These are phyloP conservation scores for Pouteria campechiana DNA, from an alignment of 179 eudicot species.

Conservation along the genomic window DNA sequence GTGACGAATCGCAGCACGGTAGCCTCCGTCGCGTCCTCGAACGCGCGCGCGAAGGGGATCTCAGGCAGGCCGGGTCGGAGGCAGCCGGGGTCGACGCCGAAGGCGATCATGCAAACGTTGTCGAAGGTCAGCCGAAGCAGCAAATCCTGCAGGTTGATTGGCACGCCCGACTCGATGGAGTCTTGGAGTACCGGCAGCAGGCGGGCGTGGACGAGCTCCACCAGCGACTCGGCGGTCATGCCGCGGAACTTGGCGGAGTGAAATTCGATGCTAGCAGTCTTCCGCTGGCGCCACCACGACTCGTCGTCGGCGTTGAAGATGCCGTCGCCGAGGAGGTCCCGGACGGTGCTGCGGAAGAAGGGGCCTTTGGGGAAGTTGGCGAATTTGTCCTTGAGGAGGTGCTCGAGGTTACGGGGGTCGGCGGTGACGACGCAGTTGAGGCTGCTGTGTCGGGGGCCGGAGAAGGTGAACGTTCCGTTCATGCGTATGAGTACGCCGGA, in stretches of 20 bases:
- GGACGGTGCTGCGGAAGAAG: conserved; percentile 45
- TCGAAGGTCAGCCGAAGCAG: conserved; percentile 78
- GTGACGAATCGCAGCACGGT: conserved; percentile 62
- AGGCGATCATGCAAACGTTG: conserved; percentile 87
- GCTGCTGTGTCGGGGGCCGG: conserved; percentile 62
- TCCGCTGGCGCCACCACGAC: conserved; percentile 81
- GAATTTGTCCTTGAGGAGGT: conserved; percentile 66
- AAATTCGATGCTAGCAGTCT: conserved; percentile 80
- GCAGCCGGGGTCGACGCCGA: conserved; percentile 96
- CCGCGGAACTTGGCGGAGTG: conserved; percentile 69
- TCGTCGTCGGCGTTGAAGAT: conserved; percentile 84
- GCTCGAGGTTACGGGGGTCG: conserved; percentile 78
- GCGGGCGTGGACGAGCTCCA: conserved; percentile 63
- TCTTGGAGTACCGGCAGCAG: conserved; percentile 69
- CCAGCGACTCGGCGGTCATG: conserved; percentile 57
- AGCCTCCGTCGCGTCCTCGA: conserved; percentile 87
- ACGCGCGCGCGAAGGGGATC: conserved; percentile 75
- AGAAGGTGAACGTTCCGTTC: conserved; percentile 63
- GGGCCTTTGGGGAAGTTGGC: conserved; percentile 64
- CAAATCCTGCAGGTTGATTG: conserved; percentile 66
- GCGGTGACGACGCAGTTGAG: conserved; percentile 80
- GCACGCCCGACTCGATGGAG: conserved; percentile 9
- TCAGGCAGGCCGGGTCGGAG: conserved; percentile 52
- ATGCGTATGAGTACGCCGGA: conserved; percentile 27
- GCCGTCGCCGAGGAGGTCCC: conserved; percentile 78